These are phyloP conservation scores for Penicillium parvum DNA, from an alignment of 495 filamentous ascomycete genomes.

Conservation along the genomic window DNA sequence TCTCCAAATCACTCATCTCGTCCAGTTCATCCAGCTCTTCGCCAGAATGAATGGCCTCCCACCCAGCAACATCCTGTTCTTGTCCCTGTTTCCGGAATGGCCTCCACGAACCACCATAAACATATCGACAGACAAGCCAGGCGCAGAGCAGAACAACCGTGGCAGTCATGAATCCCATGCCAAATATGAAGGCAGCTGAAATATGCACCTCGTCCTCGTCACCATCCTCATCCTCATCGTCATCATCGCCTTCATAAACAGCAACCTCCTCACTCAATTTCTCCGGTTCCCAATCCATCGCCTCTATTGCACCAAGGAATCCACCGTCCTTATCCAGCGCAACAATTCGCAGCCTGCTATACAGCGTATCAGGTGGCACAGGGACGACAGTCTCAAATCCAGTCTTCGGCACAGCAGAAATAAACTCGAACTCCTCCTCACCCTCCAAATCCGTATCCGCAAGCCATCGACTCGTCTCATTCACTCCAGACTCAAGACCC, in stretches of 20 bases:
- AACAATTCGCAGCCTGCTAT: slow-evolving; percentile 10
- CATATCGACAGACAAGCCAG: slow-evolving; percentile 5
- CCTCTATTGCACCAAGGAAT: slow-evolving; percentile 2
- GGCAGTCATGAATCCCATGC: slow-evolving; percentile 11
- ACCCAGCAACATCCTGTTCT: background rate
- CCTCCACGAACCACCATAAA: background rate
- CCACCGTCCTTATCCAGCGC: slow-evolving; percentile 10
- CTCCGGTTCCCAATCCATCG: slow-evolving; percentile 13
- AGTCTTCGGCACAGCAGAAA: slow-evolving; percentile 24
- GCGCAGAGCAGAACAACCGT: slow-evolving; percentile 4
- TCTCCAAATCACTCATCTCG: slow-evolving; percentile 8
- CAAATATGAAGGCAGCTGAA: slow-evolving; percentile 1
- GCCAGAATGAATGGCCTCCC: background rate
- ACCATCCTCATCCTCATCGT: background rate
- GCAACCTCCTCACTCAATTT: slow-evolving; percentile 6
- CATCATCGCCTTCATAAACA: slow-evolving; percentile 2
- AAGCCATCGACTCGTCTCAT: background rate
- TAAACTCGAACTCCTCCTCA: slow-evolving; percentile 13
- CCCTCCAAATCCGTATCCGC: background rate
- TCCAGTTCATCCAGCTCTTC: slow-evolving; percentile 13
- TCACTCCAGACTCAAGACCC: no score
- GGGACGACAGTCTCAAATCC: slow-evolving; percentile 33
- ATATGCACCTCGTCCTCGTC: background rate
- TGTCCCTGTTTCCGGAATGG: background rate
- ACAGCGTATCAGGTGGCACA: slow-evolving; percentile 12